Evolutionary conservation across 2,329 filamentous ascomycete genomes (phyloP), one percentile per base, ranked within the genome.

Genomic region (Ascochyta rabiei): DNA sequence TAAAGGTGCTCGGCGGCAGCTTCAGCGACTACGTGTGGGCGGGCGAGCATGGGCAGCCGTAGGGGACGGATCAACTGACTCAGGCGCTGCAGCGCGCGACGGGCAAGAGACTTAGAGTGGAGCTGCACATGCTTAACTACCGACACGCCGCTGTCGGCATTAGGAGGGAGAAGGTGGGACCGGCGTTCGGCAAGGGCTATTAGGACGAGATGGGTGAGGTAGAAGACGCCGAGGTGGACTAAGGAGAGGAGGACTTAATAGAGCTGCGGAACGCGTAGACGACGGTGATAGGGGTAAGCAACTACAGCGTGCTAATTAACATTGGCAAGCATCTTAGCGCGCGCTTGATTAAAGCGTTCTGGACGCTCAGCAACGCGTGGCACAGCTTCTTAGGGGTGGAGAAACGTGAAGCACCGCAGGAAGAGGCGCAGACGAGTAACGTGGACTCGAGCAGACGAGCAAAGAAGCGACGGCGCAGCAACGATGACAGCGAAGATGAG

Each of bases 241-340:
- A 53, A 6, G 6, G 26, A 1, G 46, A 59, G 28, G 42, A 55
- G n/a, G n/a, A n/a, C 24, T 0, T 53, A 0, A 2, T 59, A 4
- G 19, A 61, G 52, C 48, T 60, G 44, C 28, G 59, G 61, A 60
- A 56, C 60, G 10, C 51, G 24, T 30, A 51, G 13, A 50, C 35
- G 28, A 56, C 53, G n/a, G 42, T 18, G 28, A 61, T 59, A 21
- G 49, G 53, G 0, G 42, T 62, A 12, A 18, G 51, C 16, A 49
- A 56, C 52, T 55, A 60, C 53, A 54, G 57, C 33, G 56, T 66
- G 18, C 58, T 45, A 4, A 48, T 62, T 6, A 43, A 68, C 24
- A 61, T 65, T 30, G 30, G 66, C 0, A 62, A 64, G 56, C 46
- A 67, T 59, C 56, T 67, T 10, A 67, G 64, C 44, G 41, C 47